Percentiles rank a stretch among this genome's conserved stretches.
These are phyloP conservation scores for Penicillium crustosum DNA, from an alignment of 2,329 filamentous ascomycete species.

Conservation along the genomic window DNA sequence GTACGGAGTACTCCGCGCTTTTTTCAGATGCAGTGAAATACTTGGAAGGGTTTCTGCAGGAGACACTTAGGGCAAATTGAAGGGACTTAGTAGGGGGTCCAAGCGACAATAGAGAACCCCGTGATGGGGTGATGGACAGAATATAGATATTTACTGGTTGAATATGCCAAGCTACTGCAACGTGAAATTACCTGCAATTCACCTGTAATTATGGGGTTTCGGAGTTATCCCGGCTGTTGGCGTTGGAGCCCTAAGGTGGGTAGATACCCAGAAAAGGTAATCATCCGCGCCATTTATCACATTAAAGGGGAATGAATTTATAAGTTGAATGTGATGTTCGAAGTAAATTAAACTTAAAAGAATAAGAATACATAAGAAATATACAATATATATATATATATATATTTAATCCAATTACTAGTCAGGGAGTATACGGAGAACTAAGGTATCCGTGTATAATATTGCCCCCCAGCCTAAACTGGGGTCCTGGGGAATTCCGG, in stretches of 20 bases:
- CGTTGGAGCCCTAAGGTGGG: slow-evolving; percentile 12
- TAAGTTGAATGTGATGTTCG: background rate
- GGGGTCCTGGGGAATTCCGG: slow-evolving; percentile 9
- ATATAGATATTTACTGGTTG: background rate
- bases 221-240: slow-evolving; percentile 1
- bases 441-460: background rate
- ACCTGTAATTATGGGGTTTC: background rate
- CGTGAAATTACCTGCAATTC: background rate
- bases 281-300: background rate
- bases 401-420: background rate
- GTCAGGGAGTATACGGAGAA: background rate
- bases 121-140: background rate
- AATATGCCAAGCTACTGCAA: background rate
- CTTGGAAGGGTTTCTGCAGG: background rate
- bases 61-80: background rate
- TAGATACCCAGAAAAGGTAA: background rate
- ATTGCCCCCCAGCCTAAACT: background rate
- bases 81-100: background rate
- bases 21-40: background rate
- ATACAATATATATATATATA: background rate
- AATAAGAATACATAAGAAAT: background rate
- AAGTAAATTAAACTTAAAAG: background rate
- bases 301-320: background rate
- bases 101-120: background rate
- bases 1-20: background rate